Percentiles rank a stretch among this genome's conserved stretches.
Evolutionary conservation across 805 yeast species (phyloP).

Genomic region (Phaffomyces antillensis): DNA sequence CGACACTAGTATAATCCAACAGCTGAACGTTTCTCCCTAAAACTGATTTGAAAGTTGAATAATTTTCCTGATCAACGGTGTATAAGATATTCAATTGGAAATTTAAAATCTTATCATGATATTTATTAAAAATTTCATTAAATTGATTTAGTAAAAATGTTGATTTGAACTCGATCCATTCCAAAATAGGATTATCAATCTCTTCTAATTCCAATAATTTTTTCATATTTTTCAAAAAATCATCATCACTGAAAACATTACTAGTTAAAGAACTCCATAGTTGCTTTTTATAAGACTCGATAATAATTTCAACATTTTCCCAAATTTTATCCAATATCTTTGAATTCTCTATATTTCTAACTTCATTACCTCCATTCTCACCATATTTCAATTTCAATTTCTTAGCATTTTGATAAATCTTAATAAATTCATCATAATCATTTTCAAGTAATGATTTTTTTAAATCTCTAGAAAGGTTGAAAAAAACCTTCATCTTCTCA

Average conservation of each 20-base stretch:
- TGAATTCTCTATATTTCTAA: background rate
- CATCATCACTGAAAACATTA: conserved; percentile 10
- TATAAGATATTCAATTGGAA: conserved; percentile 34
- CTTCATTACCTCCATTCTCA: conserved; percentile 12
- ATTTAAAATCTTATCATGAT: conserved; percentile 32
- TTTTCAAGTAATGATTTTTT: conserved; percentile 34
- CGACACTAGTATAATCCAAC: conserved; percentile 46
- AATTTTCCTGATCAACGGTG: conserved; percentile 30
- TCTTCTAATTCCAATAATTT: conserved; percentile 57
- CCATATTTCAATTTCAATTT: conserved; percentile 14
- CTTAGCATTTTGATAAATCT: conserved; percentile 49
- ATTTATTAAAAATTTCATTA: conserved; percentile 34
- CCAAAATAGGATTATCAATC: conserved; percentile 55
- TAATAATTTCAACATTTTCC: conserved; percentile 45
- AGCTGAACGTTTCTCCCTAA: conserved; percentile 22
- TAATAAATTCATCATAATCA: conserved; percentile 51
- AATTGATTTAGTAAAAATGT: conserved; percentile 32
- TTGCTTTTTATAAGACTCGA: conserved; percentile 45
- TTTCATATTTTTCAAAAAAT: conserved; percentile 38
- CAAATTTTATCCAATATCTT: conserved; percentile 46
- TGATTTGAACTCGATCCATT: conserved; percentile 51
- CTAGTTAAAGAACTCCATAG: conserved; percentile 42
- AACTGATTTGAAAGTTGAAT: conserved; percentile 21
- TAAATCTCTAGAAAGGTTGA: conserved; percentile 51
- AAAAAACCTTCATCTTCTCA: conserved; percentile 43